phyloP scores from a whole-genome alignment of 441 rosid species.

The Croton setiger region DNA sequence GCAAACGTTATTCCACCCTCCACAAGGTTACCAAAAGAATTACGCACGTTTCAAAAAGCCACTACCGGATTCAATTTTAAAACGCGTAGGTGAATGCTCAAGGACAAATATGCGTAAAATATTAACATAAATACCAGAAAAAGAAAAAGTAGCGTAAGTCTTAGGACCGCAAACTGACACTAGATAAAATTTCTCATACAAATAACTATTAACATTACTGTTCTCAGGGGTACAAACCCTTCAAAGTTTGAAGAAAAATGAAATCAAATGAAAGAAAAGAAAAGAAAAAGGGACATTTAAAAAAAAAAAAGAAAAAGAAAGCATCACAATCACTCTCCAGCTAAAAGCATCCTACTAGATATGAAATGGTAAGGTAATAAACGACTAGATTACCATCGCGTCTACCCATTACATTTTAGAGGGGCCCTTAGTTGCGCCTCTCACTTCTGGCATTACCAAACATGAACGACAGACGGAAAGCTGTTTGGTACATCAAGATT shows the following conservation, averaged over 20 bases:
- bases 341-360: conserved; percentile 41
- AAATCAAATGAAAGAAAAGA: conserved; percentile 15
- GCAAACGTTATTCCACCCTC: no score
- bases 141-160: conserved; percentile 26
- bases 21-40: no score
- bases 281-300: no score
- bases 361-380: conserved; percentile 23
- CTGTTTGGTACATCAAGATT: conserved; percentile 24
- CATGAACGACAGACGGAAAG: conserved; percentile 14
- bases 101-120: no score
- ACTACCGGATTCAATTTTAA: no score
- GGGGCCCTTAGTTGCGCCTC: no score
- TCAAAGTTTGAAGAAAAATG: conserved; percentile 20
- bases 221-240: conserved; percentile 18
- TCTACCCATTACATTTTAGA: conserved; percentile 20
- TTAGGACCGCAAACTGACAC: conserved; percentile 38
- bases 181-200: conserved; percentile 41
- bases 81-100: no score
- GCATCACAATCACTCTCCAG: conserved; percentile 51
- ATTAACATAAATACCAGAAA: conserved; percentile 29
- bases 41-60: no score
- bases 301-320: no score
- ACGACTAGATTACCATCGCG: conserved; percentile 22
- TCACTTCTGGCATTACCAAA: conserved; percentile 7
- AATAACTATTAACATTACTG: conserved; percentile 47